Percentiles rank a stretch among this genome's conserved stretches.
phyloP scores from a whole-genome alignment of 345 rosid species.

The Citrus australasica region DNA sequence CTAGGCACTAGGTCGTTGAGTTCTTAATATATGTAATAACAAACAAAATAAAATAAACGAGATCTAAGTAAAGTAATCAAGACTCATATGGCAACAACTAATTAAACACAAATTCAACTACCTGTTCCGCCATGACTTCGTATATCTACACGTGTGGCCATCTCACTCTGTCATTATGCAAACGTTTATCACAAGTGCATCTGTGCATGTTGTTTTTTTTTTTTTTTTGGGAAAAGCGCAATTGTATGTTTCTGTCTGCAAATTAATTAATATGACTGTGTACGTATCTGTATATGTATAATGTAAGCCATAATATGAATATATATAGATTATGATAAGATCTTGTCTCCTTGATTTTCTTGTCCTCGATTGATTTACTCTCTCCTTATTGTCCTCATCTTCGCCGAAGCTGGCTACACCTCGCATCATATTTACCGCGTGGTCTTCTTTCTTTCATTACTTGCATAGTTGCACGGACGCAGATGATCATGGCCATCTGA shows the following conservation, averaged over 20 bases:
- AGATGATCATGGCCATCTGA: neutral
- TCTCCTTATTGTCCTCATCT: neutral
- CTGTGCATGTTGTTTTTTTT: too few relatives aligned
- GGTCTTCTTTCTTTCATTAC: neutral
- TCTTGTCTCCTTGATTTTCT: constrained; percentile 18
- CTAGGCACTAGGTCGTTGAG: too few relatives aligned
- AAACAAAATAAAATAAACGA: neutral
- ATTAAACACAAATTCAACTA: constrained; percentile 1
- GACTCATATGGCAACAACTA: neutral
- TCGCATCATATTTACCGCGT: neutral
- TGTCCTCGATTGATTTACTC: neutral
- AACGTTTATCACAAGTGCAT: neutral
- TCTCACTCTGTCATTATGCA: neutral
- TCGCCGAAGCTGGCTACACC: neutral
- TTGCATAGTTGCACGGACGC: neutral
- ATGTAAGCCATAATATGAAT: neutral
- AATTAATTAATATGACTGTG: neutral
- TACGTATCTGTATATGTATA: neutral
- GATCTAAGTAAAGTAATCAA: neutral
- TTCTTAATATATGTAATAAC: neutral
- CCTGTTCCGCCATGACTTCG: constrained; percentile 22
- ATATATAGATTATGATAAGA: constrained; percentile 19
- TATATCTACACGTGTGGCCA: constrained; percentile 15
- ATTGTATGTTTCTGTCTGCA: neutral
- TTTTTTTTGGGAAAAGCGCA: too few relatives aligned